Evolutionary conservation across 306 rosid species (phyloP).

Genomic region (Acacia melanoxylon): DNA sequence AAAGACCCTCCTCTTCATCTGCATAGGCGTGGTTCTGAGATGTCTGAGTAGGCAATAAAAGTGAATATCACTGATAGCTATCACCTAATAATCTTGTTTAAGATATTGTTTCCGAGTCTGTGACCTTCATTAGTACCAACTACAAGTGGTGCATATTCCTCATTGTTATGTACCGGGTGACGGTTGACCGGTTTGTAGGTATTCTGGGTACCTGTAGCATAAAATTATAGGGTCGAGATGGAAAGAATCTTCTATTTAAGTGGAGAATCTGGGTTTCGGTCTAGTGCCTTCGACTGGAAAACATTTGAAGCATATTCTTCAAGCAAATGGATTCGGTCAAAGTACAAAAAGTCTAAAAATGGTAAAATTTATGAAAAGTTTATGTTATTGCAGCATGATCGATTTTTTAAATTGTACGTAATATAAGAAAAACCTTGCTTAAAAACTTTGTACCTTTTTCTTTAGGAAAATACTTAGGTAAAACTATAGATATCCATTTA

Average conservation of each 20-base stretch:
- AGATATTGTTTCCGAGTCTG: conserved; percentile 1
- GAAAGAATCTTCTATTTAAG: neutral
- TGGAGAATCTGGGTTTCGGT: neutral
- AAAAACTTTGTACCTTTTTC: no score
- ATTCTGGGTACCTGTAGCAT: neutral
- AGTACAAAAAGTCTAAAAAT: neutral
- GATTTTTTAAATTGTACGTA: neutral
- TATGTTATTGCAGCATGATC: neutral
- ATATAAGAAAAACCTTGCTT: no score
- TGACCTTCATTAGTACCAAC: neutral
- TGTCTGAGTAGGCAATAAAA: neutral
- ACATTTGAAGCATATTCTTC: neutral
- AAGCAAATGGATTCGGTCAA: neutral
- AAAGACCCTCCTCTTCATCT: conserved; percentile 34
- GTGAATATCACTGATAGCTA: neutral
- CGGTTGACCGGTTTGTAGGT: neutral
- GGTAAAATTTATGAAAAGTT: no score
- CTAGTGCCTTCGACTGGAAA: neutral
- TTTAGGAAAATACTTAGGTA: no score
- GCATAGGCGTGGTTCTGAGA: conserved; percentile 9
- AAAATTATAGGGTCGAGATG: neutral
- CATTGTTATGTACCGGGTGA: neutral
- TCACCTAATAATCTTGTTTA: conserved; percentile 8
- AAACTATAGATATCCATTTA: no score
- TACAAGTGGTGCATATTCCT: conserved; percentile 12